Base-by-base conservation (phyloP, 495 filamentous ascomycete species). In the Elaphomyces granulatus region DNA sequence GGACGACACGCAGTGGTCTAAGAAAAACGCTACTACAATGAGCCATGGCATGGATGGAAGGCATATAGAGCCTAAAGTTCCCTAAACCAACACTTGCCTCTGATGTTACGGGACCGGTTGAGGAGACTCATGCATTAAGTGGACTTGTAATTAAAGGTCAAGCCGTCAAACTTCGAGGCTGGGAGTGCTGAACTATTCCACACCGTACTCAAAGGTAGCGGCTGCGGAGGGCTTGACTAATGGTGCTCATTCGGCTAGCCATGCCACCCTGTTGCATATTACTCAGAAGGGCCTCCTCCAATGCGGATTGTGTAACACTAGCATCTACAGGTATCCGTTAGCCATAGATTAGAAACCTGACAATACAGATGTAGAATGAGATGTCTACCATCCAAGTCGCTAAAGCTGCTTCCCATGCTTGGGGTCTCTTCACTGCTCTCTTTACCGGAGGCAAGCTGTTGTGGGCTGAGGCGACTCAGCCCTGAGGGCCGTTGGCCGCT, bases 401-500 rank as follows among this genome's bases (percentile, higher is more conserved):
- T 94, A 53, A 93, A 98, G 55, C 87, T 94, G 53, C 87, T 94
- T 1, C 88, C 86, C 82, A 96, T 96, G 48, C 92, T 98, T 0
- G 87, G 90, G 1, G 83, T 87, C 2, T 78, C 86, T 44, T 93
- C 86, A 48, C 85, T 93, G 4, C 76, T 70, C 30, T 84, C 80
- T 37, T 74, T 68, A 10, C 64, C 71, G 20, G 67, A 70, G 8
- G 67, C 61, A 37, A 71, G 73, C 30, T 58, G 61, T 10, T 62
- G 62, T 1, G 74, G 73, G 48, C 73, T 80, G 12, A 69, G 61
- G n/a, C 67, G 69, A 3, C 70, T 56, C 16, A 76, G 47, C 43
- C 78, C 75, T 2, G 66, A 65, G 0, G 70, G 61, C 14, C 77
- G 68, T 18, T 71, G 68, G 0, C 80, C 74, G 37, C 74, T 67